Evolutionary conservation across 257 asterid genomes (phyloP).

Genomic region (Solanum appendiculatum): DNA sequence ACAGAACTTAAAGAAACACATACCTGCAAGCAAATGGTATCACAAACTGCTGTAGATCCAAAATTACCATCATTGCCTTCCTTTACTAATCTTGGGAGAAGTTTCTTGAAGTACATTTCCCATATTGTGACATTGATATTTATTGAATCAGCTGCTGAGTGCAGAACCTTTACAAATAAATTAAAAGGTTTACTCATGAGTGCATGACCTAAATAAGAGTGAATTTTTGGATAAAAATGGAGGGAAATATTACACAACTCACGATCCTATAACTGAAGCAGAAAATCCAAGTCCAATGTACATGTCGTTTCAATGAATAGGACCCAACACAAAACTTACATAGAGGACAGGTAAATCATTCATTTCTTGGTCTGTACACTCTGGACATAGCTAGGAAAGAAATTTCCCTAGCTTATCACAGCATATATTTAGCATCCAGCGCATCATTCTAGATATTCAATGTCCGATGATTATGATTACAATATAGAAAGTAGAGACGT

Average conservation of each 20-base stretch:
- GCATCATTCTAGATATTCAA: not conserved
- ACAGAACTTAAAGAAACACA: not conserved
- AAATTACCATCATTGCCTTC: slow-evolving; percentile 79
- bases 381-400: not conserved
- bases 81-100: slow-evolving; percentile 73
- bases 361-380: not conserved
- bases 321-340: not conserved
- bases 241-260: not conserved
- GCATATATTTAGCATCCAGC: not conserved
- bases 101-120: slow-evolving; percentile 72
- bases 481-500: not conserved
- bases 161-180: slow-evolving; percentile 53
- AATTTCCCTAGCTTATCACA: not conserved
- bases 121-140: slow-evolving; percentile 70
- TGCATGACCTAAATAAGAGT: not conserved
- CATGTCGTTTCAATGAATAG: not conserved
- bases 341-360: not conserved
- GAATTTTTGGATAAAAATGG: not conserved
- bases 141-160: slow-evolving; percentile 58
- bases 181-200: not conserved
- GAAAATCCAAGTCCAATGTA: not conserved
- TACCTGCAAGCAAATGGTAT: slow-evolving; percentile 95
- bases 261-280: not conserved
- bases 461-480: not conserved
- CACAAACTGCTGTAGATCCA: slow-evolving; percentile 81